These are phyloP conservation scores for Aspergillus viridinutans DNA, from an alignment of 2,329 filamentous ascomycete genomes.

Conservation along the genomic window DNA sequence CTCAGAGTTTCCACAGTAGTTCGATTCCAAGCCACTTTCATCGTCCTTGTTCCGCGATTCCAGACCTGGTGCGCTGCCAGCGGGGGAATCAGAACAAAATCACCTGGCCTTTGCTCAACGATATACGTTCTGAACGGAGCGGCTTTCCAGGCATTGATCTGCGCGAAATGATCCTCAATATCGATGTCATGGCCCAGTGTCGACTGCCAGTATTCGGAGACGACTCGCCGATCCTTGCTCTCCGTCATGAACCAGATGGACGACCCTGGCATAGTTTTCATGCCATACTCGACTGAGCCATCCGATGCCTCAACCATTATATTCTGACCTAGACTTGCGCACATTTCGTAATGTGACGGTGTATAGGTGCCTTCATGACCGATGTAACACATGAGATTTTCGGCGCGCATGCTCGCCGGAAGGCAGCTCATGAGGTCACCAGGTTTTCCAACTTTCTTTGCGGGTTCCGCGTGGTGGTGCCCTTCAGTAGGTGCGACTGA, in stretches of 20 bases:
- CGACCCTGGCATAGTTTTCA: conserved; percentile 70
- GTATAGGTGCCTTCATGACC: conserved; percentile 97
- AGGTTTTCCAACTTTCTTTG: conserved; percentile 62
- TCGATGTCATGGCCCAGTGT: conserved; percentile 94
- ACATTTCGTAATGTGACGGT: conserved; percentile 95
- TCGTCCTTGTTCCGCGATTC: conserved; percentile 92
- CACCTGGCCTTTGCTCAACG: conserved; percentile 83
- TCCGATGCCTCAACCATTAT: conserved; percentile 93
- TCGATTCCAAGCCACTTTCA: conserved; percentile 98
- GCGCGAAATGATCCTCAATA: conserved; percentile 94
- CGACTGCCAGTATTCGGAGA: conserved; percentile 90
- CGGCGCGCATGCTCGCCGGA: conserved; percentile 78
- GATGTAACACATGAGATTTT: conserved; percentile 98
- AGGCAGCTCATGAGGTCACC: conserved; percentile 95
- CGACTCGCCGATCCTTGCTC: conserved; percentile 81
- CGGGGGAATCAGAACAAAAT: conserved; percentile 90
- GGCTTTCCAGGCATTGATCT: conserved; percentile 91
- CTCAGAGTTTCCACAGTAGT: conserved; percentile 89
- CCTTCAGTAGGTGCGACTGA: conserved; percentile 41
- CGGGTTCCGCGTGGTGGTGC: conserved; percentile 40
- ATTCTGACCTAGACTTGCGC: conserved; percentile 90
- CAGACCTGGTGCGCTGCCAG: conserved; percentile 95
- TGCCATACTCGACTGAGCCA: conserved; percentile 61
- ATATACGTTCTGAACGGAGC: conserved; percentile 91
- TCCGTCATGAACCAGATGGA: conserved; percentile 99